Conservation (phyloP, 2,329 filamentous ascomycete species). For the Alternaria angustiovoidea region DNA sequence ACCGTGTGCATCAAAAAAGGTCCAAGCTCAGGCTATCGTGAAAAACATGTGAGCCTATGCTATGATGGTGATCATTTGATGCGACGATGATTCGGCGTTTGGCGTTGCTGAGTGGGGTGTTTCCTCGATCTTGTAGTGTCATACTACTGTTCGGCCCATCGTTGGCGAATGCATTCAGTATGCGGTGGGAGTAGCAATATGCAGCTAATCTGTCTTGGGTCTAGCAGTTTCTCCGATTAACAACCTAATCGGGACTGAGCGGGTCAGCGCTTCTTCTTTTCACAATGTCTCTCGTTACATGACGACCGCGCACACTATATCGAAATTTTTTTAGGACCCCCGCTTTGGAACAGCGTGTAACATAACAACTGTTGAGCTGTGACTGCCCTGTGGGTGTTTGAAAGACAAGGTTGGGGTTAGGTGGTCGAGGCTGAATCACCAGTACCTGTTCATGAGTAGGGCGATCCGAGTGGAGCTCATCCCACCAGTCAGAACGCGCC, state of each 20-base stretch:
- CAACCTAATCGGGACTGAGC: background rate
- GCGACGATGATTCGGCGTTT: accelerated
- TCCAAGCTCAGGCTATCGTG: background rate
- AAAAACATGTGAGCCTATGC: background rate
- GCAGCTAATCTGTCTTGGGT: background rate
- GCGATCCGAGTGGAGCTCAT: too few species aligned
- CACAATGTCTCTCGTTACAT: too few species aligned
- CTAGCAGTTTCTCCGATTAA: background rate
- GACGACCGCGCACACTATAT: too few species aligned
- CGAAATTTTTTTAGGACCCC: too few species aligned
- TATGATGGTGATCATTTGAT: background rate
- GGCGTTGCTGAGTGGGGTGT: background rate
- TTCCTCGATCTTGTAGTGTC: background rate
- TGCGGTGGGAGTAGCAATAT: background rate
- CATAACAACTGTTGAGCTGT: too few species aligned
- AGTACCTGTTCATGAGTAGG: too few species aligned
- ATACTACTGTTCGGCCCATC: background rate
- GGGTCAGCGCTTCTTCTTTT: too few species aligned
- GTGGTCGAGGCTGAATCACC: too few species aligned
- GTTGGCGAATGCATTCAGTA: background rate
- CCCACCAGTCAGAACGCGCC: too few species aligned
- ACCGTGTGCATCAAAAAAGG: background rate
- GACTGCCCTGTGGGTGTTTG: too few species aligned
- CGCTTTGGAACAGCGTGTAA: too few species aligned
- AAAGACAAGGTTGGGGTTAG: too few species aligned